Conservation (phyloP, 768 basidiomycete species). For the Pleurotus cornucopiae region DNA sequence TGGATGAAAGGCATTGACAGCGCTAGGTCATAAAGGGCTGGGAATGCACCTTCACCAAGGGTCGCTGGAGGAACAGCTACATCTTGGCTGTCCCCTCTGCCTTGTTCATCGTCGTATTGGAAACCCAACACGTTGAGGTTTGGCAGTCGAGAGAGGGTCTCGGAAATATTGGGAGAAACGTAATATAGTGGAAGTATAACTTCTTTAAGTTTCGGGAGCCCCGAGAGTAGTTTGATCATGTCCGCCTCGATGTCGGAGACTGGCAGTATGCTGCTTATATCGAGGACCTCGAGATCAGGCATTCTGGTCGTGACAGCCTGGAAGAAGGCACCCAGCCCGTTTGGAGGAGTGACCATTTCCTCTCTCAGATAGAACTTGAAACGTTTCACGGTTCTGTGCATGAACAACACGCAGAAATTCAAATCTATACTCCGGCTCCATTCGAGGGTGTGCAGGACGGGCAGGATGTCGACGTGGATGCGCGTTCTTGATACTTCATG, state of each 20-base stretch:
- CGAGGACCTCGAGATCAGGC: slow-evolving; percentile 43
- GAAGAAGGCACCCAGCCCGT: slow-evolving; percentile 19
- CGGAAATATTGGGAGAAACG: slow-evolving; percentile 41
- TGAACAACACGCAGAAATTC: slow-evolving; percentile 44
- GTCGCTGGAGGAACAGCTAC: slow-evolving; percentile 38
- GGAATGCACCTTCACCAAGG: slow-evolving; percentile 47
- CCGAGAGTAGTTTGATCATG: slow-evolving; percentile 32
- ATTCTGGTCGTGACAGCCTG: slow-evolving; percentile 42
- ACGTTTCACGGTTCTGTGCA: slow-evolving; percentile 46
- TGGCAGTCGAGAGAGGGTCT: slow-evolving; percentile 38
- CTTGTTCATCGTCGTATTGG: slow-evolving; percentile 44
- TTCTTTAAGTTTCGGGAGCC: slow-evolving; percentile 39
- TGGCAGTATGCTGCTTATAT: slow-evolving; percentile 39
- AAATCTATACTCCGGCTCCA: slow-evolving; percentile 34
- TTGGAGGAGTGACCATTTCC: slow-evolving; percentile 14
- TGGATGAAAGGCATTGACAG: slow-evolving; percentile 42
- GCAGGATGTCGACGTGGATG: slow-evolving; percentile 47
- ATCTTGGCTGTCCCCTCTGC: slow-evolving; percentile 41
- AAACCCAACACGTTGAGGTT: slow-evolving; percentile 49
- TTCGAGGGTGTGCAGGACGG: slow-evolving; percentile 46
- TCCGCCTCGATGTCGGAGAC: slow-evolving; percentile 36
- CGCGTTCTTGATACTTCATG: slow-evolving; percentile 58
- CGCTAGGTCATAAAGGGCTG: slow-evolving; percentile 47
- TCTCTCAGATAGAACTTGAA: slow-evolving; percentile 25
- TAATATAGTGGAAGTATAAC: slow-evolving; percentile 50